Base-by-base conservation (phyloP, 148 eudicot species). In the Chenopodium quinoa region DNA sequence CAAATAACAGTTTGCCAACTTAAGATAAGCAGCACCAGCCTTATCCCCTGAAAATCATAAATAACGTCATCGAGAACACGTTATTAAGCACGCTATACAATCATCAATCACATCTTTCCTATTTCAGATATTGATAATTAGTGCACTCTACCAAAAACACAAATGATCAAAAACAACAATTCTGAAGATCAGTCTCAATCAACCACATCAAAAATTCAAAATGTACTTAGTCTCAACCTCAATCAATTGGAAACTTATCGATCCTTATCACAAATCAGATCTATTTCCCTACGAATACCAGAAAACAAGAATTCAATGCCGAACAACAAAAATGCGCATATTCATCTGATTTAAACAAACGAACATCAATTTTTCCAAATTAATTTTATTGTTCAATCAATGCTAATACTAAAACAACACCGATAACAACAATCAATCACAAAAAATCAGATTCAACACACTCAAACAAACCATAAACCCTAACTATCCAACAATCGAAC, bases 1-100 rank as follows among this genome's bases (percentile, higher is more conserved):
- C 85, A 89, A 29, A 81, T 89, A 85, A 81, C 88, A 89, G 80
- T 52, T 75, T 66, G 93, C 93, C 84, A 91, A 82, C 78, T 88
- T 91, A 47, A 83, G 85, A 87, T 91, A 91, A 20, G 78, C 84
- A 20, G 87, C 88, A 31, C 92, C 92, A 50, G 92, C 93, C 78
- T 86, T 81, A 81, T 88, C 90, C 93, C 93, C 92, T 87, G 85
- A 73, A 48, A 85, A 71, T 62, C 78, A 84, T 56, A 76, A 44
- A 23, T 34, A 23, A 80, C 25, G 13, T 0, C 47, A 44, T 69
- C 22, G 11, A 77, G 66, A 58, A 27, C 7, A 32, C 64, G 46
- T 32, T 54, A 13, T 20, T 2, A 19, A 50, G 1, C 76, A 77
- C 72, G 29, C 64, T 71, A 71, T 22, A 17, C 1, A 47, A 76